Conservation (phyloP, 371 early-diverging fungal species). For the Globomyces sp. region DNA sequence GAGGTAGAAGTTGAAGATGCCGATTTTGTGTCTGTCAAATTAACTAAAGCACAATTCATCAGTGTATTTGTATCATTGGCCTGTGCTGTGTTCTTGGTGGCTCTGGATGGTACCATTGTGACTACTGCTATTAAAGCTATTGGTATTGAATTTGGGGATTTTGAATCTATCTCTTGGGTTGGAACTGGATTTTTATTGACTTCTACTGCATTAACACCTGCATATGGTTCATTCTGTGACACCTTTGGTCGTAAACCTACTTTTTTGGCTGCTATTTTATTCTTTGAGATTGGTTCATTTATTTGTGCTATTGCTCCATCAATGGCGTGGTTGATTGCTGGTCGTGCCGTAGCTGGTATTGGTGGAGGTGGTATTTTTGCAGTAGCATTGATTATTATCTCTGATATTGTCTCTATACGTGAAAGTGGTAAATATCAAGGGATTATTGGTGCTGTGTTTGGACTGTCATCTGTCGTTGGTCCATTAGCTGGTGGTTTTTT, state of each 20-base stretch:
- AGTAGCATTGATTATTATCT: slow-evolving; percentile 49
- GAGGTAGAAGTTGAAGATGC: background rate
- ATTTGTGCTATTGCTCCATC: slow-evolving; percentile 54
- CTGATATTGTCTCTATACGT: slow-evolving; percentile 33
- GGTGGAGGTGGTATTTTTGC: slow-evolving; percentile 68
- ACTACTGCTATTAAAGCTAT: slow-evolving; percentile 47
- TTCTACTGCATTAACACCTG: slow-evolving; percentile 23
- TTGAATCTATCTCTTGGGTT: slow-evolving; percentile 62
- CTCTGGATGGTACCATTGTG: slow-evolving; percentile 73
- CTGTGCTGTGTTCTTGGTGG: slow-evolving; percentile 61
- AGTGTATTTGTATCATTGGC: slow-evolving; percentile 29
- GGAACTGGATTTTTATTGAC: slow-evolving; percentile 36
- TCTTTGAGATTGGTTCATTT: slow-evolving; percentile 64
- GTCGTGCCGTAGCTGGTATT: slow-evolving; percentile 60
- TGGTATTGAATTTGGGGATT: slow-evolving; percentile 48
- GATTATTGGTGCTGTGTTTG: slow-evolving; percentile 27
- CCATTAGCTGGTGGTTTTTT: slow-evolving; percentile 35
- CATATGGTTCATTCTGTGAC: slow-evolving; percentile 29
- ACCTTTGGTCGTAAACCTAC: slow-evolving; percentile 59
- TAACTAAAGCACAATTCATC: slow-evolving; percentile 13
- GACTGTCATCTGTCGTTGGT: slow-evolving; percentile 35
- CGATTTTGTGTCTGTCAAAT: slow-evolving; percentile 20
- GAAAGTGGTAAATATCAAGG: slow-evolving; percentile 35
- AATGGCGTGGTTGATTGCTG: slow-evolving; percentile 31
- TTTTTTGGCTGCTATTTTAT: slow-evolving; percentile 57